These are phyloP conservation scores for Tetracentron sinense DNA, from an alignment of 164 flowering plant genomes.

Conservation along the genomic window DNA sequence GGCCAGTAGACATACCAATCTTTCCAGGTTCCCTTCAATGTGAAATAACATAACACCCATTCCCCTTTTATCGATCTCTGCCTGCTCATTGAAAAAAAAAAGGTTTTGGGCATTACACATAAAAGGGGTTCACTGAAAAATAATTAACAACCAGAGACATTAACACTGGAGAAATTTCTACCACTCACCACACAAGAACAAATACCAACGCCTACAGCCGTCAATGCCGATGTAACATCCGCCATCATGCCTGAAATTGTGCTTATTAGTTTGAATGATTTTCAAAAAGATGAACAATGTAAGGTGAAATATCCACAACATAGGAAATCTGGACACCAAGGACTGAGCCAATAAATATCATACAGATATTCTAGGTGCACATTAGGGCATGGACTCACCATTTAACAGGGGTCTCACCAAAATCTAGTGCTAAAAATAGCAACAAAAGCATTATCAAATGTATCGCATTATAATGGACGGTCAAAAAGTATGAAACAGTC, in stretches of 20 bases:
- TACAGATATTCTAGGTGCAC: too few relatives aligned
- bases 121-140: not conserved
- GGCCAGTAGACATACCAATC: conserved; percentile 47
- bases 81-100: conserved; percentile 37
- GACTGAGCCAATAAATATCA: too few relatives aligned
- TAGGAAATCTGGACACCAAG: too few relatives aligned
- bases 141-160: not conserved
- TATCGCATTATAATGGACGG: too few relatives aligned
- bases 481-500: too few relatives aligned
- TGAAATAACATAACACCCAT: conserved; percentile 85
- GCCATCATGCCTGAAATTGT: conserved; percentile 78
- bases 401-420: too few relatives aligned
- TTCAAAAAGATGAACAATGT: too few relatives aligned
- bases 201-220: conserved; percentile 59
- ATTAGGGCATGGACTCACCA: too few relatives aligned
- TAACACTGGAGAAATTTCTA: not conserved
- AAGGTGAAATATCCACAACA: too few relatives aligned
- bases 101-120: not conserved
- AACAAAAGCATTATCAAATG: too few relatives aligned
- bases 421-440: too few relatives aligned
- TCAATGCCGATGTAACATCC: conserved; percentile 64
- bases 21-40: conserved; percentile 66
- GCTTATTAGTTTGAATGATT: not conserved
- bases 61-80: conserved; percentile 78
- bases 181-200: conserved; percentile 90